Conservation (phyloP, 305 asterid species). For the Plantago lanceolata region DNA sequence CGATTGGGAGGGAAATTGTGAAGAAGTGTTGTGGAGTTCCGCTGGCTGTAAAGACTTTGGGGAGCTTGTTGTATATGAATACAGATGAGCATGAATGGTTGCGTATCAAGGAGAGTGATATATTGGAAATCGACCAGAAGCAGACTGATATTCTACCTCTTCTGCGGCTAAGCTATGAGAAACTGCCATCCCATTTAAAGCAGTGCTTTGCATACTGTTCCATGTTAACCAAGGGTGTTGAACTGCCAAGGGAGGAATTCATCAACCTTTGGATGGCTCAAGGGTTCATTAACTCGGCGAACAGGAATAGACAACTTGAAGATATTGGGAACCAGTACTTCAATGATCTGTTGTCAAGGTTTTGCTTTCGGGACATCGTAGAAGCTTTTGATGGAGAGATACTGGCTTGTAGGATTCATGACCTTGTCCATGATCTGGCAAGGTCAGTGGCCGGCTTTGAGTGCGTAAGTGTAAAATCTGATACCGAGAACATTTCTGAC, state of each 20-base stretch:
- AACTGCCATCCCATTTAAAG: conserved; percentile 42
- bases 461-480: conserved; percentile 30
- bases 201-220: conserved; percentile 59
- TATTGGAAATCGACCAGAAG: conserved; percentile 47
- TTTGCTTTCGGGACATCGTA: conserved; percentile 45
- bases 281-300: conserved; percentile 32
- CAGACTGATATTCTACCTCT: conserved; percentile 41
- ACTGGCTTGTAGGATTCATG: conserved; percentile 44
- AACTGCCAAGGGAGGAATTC: conserved; percentile 43
- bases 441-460: conserved; percentile 41
- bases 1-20: conserved; percentile 47
- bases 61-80: conserved; percentile 45
- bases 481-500: conserved; percentile 22
- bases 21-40: conserved; percentile 52
- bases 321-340: conserved; percentile 41
- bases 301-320: conserved; percentile 26
- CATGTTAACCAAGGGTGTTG: conserved; percentile 44
- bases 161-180: conserved; percentile 45
- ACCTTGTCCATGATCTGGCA: conserved; percentile 52
- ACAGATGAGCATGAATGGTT: conserved; percentile 45
- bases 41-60: conserved; percentile 46
- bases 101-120: conserved; percentile 36
- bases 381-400: conserved; percentile 52
- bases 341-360: conserved; percentile 41
- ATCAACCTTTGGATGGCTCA: conserved; percentile 52